phyloP scores from a whole-genome alignment of 2,329 filamentous ascomycete genomes.

The Xylaria sp. region DNA sequence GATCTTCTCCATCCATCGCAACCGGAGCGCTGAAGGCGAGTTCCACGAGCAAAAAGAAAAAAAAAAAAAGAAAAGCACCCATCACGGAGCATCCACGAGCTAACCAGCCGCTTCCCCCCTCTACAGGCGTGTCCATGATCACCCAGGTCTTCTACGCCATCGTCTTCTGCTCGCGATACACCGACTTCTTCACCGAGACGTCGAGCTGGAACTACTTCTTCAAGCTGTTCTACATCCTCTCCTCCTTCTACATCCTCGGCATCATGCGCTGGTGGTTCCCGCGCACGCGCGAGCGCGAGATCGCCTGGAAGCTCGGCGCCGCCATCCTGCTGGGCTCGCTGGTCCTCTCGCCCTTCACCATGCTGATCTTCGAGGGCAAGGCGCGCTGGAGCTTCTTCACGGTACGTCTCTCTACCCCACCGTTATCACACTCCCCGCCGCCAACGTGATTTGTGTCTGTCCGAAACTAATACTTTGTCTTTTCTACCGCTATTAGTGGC shows the following conservation, averaged over 20 bases:
- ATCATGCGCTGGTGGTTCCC: conserved; percentile 87
- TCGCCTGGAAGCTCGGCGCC: conserved; percentile 88
- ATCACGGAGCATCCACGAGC: conserved; percentile 1
- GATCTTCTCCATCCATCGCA: conserved; percentile 86
- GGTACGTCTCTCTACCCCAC: conserved; percentile 42
- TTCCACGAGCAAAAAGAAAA: conserved; percentile 3
- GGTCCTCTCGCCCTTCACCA: conserved; percentile 70
- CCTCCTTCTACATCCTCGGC: conserved; percentile 82
- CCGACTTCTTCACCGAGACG: conserved; percentile 71
- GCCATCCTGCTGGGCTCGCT: conserved; percentile 68
- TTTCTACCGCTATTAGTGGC: conserved; percentile 54
- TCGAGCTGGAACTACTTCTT: conserved; percentile 74
- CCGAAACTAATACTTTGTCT: conserved; percentile 26
- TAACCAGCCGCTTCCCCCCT: conserved; percentile 20
- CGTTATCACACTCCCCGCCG: not conserved
- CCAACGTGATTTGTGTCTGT: not conserved
- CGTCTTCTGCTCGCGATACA: conserved; percentile 86
- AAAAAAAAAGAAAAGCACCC: too few relatives aligned
- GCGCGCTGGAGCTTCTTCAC: conserved; percentile 51
- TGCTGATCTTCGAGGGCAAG: conserved; percentile 64
- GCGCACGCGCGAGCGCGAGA: conserved; percentile 85
- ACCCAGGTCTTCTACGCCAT: conserved; percentile 85
- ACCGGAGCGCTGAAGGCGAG: conserved; percentile 80
- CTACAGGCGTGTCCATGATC: conserved; percentile 82
- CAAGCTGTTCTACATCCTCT: conserved; percentile 86